Percentiles rank a stretch among this genome's conserved stretches.
These are phyloP conservation scores for Irpex sp. DNA, from an alignment of 1,284 basidiomycete genomes.

Conservation along the genomic window DNA sequence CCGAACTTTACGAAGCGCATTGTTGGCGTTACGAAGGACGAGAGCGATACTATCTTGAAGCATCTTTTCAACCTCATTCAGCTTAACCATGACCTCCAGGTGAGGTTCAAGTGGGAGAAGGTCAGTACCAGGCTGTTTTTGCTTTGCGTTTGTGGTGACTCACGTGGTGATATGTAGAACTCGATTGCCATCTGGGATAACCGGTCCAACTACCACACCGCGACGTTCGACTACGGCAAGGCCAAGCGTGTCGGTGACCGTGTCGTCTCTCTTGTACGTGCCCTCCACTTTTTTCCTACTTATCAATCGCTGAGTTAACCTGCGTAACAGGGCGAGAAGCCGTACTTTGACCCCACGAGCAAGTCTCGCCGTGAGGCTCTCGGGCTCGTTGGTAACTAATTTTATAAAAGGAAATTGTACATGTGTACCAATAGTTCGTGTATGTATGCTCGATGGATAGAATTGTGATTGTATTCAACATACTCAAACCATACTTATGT, in stretches of 20 bases:
- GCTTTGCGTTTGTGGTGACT: neutral
- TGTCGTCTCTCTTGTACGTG: conserved; percentile 47
- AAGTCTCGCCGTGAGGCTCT: conserved; percentile 45
- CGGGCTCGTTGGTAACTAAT: neutral
- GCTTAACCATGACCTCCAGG: conserved; percentile 61
- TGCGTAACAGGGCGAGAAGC: conserved; percentile 42
- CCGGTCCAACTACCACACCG: conserved; percentile 48
- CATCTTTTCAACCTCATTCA: conserved; percentile 43
- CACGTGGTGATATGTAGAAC: conserved; percentile 22
- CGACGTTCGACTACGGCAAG: conserved; percentile 47
- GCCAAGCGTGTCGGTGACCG: conserved; percentile 51
- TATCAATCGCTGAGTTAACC: neutral
- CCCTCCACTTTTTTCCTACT: neutral
- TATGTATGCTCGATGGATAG: too few species aligned
- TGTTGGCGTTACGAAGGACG: conserved; percentile 54
- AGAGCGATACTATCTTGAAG: conserved; percentile 50
- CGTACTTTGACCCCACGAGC: conserved; percentile 53
- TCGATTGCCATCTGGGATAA: conserved; percentile 56
- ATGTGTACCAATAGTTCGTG: neutral
- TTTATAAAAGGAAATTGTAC: neutral
- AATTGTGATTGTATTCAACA: too few species aligned
- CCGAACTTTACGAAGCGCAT: conserved; percentile 64
- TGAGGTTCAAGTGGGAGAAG: conserved; percentile 43
- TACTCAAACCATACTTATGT: too few species aligned
- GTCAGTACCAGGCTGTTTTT: neutral